phyloP scores from a whole-genome alignment of 306 rosid genomes.

The Malus sylvestris region DNA sequence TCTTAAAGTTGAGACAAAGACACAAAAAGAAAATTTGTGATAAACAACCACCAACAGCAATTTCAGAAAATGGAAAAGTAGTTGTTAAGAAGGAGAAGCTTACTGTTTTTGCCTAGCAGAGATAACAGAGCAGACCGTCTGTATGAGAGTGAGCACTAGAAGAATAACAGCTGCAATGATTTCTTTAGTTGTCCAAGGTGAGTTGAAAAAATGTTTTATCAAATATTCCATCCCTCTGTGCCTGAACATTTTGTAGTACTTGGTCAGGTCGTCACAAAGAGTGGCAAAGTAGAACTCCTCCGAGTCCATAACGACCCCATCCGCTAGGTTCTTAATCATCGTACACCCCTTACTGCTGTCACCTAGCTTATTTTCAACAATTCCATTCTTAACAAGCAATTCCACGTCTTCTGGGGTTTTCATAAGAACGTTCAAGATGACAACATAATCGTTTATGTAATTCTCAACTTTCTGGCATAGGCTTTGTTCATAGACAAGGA shows the following conservation, averaged over 20 bases:
- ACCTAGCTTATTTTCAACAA: constrained; percentile 6
- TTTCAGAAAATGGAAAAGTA: no score
- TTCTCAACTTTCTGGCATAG: not conserved
- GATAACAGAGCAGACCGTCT: not conserved
- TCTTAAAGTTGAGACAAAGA: no score
- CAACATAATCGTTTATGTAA: constrained; percentile 12
- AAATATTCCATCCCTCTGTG: constrained; percentile 17
- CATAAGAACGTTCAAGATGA: constrained; percentile 19
- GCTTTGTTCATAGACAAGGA: constrained; percentile 30
- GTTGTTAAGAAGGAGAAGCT: no score
- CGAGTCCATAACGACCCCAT: not conserved
- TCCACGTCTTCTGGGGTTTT: constrained; percentile 4
- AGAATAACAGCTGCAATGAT: constrained; percentile 3
- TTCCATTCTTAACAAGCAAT: not conserved
- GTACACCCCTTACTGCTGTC: not conserved
- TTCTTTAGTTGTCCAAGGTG: constrained; percentile 19
- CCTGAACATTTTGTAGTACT: not conserved
- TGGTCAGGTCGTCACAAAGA: not conserved
- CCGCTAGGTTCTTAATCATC: not conserved
- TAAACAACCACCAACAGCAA: no score
- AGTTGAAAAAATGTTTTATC: constrained; percentile 13
- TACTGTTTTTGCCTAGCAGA: no score
- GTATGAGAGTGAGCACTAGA: constrained; percentile 10
- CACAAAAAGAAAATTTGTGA: no score
- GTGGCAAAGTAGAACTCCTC: not conserved